phyloP scores from a whole-genome alignment of 1,139 yeast genomes.

The Yamadazyma atlantica region DNA sequence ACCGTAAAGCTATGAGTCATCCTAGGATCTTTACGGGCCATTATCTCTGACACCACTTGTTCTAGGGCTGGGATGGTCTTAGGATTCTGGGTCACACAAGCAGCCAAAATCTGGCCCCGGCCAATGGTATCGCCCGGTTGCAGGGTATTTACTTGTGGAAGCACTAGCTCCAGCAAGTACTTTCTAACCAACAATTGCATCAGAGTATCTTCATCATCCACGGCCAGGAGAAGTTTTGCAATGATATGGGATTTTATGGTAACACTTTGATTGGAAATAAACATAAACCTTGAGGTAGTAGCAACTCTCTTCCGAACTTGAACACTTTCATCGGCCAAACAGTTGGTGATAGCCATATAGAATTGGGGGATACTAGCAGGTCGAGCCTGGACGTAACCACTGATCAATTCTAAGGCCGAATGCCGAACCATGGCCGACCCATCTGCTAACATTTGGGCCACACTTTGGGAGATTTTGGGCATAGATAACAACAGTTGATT shows the following conservation, averaged over 20 bases:
- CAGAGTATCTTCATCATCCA: conserved; percentile 70
- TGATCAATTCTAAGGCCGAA: conserved; percentile 68
- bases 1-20: conserved; percentile 4
- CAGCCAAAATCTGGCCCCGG: too few relatives aligned
- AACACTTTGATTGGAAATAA: conserved; percentile 28
- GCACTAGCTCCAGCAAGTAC: conserved; percentile 24
- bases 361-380: conserved; percentile 49
- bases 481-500: conserved; percentile 52
- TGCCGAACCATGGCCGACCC: conserved; percentile 72
- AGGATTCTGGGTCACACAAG: too few relatives aligned
- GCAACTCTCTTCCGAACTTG: conserved; percentile 66
- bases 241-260: conserved; percentile 44
- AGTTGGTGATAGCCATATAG: conserved; percentile 48
- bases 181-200: conserved; percentile 33
- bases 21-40: too few relatives aligned
- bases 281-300: conserved; percentile 51
- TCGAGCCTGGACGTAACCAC: conserved; percentile 45
- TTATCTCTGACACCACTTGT: too few relatives aligned
- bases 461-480: conserved; percentile 50
- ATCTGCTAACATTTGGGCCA: conserved; percentile 55
- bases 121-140: too few relatives aligned
- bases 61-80: too few relatives aligned
- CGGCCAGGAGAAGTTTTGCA: conserved; percentile 49
- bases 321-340: conserved; percentile 59
- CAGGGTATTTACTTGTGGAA: conserved; percentile 2